Evolutionary conservation across 2,329 filamentous ascomycete species (phyloP), one percentile per base, ranked within the genome.

Genomic region (Calycina herbarum): DNA sequence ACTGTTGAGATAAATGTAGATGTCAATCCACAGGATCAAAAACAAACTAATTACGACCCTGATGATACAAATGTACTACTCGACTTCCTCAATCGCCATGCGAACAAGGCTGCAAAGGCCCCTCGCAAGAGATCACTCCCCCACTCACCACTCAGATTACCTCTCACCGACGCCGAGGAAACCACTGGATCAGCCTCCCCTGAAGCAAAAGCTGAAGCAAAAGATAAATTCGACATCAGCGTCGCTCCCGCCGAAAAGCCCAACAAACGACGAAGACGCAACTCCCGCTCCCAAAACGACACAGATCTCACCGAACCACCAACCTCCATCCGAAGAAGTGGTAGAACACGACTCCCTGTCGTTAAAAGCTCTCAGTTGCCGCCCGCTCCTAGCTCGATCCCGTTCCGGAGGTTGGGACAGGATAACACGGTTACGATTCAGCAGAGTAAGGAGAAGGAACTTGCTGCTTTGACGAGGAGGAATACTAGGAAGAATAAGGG

Each of bases 401-500:
- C 75, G 8, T 69, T 77, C 20, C 73, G 74, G 4, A 66, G 74
- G 60, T 48, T 75, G 0, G 73, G 72, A 8, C 70, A 66, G 10
- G 74, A 76, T 45, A 73, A 62, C 7, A 73, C 72, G 1, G 66
- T 75, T 20, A 73, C 71, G 8, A 63, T 76, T 10, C 68, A 67
- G 48, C 76, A 77, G 57, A 78, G 68, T 65, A 77, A 76, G 15
- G 80, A 81, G 54, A 80, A 80, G 69, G 78, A 82, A 57, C 69
- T 82, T 8, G 79, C 79, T 0, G 73, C 77, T 1, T 66, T 81
- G 54, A 82, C 81, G 0, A 72, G 77, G 3, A 73, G 76, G 61
- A 83, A 83, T 66, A 83, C 81, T 1, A 75, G 79, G 33, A 80
- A 79, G 68, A 83, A 83, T 66, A 82, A 81, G 72, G 77, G 71